phyloP scores from a whole-genome alignment of 768 basidiomycete genomes.

The Tephrocybe sp. region DNA sequence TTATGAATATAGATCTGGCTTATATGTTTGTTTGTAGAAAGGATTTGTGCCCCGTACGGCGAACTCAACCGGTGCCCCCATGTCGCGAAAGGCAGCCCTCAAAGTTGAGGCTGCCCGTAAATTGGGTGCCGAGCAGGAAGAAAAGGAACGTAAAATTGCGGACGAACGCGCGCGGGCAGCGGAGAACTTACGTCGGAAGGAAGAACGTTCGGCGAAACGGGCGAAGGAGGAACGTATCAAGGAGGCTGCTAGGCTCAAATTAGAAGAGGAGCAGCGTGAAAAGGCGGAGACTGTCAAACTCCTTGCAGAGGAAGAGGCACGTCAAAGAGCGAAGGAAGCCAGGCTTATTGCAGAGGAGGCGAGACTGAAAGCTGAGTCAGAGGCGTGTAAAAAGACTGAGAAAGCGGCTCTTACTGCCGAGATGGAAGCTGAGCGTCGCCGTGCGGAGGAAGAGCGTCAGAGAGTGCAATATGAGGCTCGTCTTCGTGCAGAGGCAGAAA shows the following conservation, averaged over 20 bases:
- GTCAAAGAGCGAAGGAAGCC: constrained; percentile 7
- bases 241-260: constrained; percentile 12
- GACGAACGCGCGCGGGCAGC: constrained; percentile 29
- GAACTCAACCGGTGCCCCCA: not conserved
- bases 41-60: constrained; percentile 30
- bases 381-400: constrained; percentile 8
- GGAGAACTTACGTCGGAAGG: constrained; percentile 27
- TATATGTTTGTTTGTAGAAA: constrained; percentile 23
- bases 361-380: not conserved
- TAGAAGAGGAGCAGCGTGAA: constrained; percentile 9
- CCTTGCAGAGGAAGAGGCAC: constrained; percentile 5
- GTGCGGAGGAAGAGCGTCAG: constrained; percentile 6
- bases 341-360: not conserved
- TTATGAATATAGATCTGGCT: not conserved
- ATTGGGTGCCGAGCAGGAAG: constrained; percentile 19
- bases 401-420: constrained; percentile 17
- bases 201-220: constrained; percentile 26
- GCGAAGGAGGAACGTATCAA: constrained; percentile 19
- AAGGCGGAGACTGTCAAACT: not conserved
- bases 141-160: constrained; percentile 22
- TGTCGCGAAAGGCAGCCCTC: constrained; percentile 25
- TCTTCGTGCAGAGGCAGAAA: constrained; percentile 6
- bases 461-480: constrained; percentile 17
- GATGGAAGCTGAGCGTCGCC: not conserved
- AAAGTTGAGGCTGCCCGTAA: constrained; percentile 26